These are phyloP conservation scores for Mortierella sp. DNA, from an alignment of 371 early-diverging fungal genomes.

Conservation along the genomic window DNA sequence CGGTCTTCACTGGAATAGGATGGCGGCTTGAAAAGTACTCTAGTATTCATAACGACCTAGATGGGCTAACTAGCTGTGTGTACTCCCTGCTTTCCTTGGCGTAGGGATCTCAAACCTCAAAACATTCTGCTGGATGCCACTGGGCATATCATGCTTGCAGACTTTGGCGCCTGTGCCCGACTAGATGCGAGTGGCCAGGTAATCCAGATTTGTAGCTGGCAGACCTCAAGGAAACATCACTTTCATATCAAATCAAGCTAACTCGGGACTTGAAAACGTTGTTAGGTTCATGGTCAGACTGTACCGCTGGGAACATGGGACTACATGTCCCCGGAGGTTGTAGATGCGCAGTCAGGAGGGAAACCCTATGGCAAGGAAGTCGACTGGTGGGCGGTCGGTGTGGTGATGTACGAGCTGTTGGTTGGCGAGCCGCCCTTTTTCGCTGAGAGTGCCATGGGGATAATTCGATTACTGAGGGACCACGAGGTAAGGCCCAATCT, in stretches of 20 bases:
- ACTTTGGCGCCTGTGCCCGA: slow-evolving; percentile 84
- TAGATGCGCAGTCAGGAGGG: slow-evolving; percentile 72
- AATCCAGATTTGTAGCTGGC: not conserved
- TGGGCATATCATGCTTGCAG: slow-evolving; percentile 91
- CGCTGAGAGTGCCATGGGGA: slow-evolving; percentile 85
- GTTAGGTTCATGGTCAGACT: slow-evolving; percentile 64
- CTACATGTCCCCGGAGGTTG: slow-evolving; percentile 96
- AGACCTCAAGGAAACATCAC: not conserved
- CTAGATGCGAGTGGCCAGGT: slow-evolving; percentile 54
- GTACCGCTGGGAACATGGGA: slow-evolving; percentile 94
- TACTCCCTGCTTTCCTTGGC: not conserved
- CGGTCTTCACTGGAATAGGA: not conserved
- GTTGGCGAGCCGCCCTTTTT: slow-evolving; percentile 97
- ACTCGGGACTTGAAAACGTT: slow-evolving; percentile 16
- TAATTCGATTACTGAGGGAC: slow-evolving; percentile 85
- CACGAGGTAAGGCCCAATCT: slow-evolving; percentile 60
- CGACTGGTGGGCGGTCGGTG: slow-evolving; percentile 99
- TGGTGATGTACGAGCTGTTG: slow-evolving; percentile 97
- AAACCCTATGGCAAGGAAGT: slow-evolving; percentile 90
- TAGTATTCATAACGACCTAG: not conserved
- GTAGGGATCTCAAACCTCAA: slow-evolving; percentile 83
- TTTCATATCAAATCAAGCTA: not conserved
- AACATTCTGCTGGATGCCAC: slow-evolving; percentile 82
- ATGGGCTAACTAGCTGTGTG: not conserved
- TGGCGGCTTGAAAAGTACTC: not conserved